Percentiles rank a stretch among this genome's conserved stretches.
Conservation (phyloP, 306 rosid genomes). For the Spatholobus suberectus region DNA sequence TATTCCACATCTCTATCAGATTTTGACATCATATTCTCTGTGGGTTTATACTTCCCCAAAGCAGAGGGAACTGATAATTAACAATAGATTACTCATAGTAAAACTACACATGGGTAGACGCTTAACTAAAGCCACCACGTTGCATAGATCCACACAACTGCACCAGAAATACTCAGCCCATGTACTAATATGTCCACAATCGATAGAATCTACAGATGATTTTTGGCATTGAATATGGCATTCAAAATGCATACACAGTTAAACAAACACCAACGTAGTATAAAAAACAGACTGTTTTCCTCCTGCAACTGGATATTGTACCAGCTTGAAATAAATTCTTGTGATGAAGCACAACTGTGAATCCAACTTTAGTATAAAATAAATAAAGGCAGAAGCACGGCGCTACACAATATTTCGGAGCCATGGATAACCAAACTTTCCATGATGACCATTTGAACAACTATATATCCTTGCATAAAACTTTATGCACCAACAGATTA, state of each 20-base stretch:
- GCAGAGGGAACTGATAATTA: constrained; percentile 4
- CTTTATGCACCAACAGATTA: constrained; percentile 9
- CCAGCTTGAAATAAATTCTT: constrained; percentile 18
- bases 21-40: constrained; percentile 1
- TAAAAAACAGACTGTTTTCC: constrained; percentile 6
- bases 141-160: constrained; percentile 2
- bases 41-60: constrained; percentile 13
- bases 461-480: constrained; percentile 16
- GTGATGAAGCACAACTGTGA: constrained; percentile 18
- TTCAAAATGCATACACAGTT: not conserved
- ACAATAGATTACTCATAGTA: not conserved
- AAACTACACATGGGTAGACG: not conserved
- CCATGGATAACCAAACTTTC: constrained; percentile 36
- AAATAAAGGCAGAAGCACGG: not conserved
- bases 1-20: constrained; percentile 10
- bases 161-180: constrained; percentile 13
- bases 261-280: not conserved
- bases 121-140: constrained; percentile 18
- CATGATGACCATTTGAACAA: constrained; percentile 24
- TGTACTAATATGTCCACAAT: constrained; percentile 35
- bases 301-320: constrained; percentile 2
- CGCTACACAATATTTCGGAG: not conserved
- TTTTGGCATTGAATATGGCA: constrained; percentile 1
- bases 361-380: constrained; percentile 36
- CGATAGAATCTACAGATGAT: not conserved